Base-by-base conservation (phyloP, 179 eudicot species). In the Corrigiola litoralis region DNA sequence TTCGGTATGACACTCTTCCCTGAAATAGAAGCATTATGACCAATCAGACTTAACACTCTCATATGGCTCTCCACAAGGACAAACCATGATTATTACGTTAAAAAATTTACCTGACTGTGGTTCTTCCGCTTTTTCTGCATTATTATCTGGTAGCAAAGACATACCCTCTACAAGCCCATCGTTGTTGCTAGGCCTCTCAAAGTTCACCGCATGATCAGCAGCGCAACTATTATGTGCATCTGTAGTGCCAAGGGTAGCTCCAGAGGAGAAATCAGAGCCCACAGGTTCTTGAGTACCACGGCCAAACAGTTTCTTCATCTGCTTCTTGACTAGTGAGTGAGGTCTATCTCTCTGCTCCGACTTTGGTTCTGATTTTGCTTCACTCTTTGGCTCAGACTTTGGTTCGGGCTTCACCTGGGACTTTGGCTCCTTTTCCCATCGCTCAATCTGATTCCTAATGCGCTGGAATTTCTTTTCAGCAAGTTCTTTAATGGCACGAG, bases 401-500 rank as follows among this genome's bases (percentile, higher is more conserved):
- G n/a, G n/a, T n/a, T n/a, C n/a, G n/a, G n/a, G 64, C 77, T 71
- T 85, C 95, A 51, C 33, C 67, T 85, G 95, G n/a, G 48, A 24
- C 44, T 62, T 84, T 41, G 65, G 79, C 76, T 85, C 96, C 55
- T 76, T 85, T 67, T 80, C 88, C 29, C 67, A 63, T 48, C 71
- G 78, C 68, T 79, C 81, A 60, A 63, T 44, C 54, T 70, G 80
- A 49, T 44, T 8, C 79, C 90, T 80, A 60, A 85, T 24, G 53
- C 81, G 82, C 59, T 81, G 74, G 66, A 90, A 90, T 70, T 85
- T 90, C 81, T 60, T 81, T 72, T 75, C 84, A 27, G 96, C 95
- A 58, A 84, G 80, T 73, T 92, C 98, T 79, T 84, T 85, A 37
- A 92, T 92, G 62, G 95, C 58, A 24, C 85, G 82, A 59, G 98